These are phyloP conservation scores for Vinca major DNA, from an alignment of 305 asterid species.

Conservation along the genomic window DNA sequence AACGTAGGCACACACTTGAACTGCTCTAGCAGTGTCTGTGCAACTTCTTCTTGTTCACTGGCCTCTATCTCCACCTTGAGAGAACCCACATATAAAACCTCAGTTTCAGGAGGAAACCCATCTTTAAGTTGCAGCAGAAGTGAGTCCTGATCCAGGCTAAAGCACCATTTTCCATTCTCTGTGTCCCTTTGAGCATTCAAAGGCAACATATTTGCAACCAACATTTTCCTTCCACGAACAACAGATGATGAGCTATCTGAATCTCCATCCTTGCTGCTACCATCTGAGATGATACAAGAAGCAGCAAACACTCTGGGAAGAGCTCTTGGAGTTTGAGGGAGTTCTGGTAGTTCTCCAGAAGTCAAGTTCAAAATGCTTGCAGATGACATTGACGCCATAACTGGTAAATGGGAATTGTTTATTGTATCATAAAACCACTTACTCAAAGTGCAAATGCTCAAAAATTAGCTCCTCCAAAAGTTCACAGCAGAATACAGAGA, in stretches of 20 bases:
- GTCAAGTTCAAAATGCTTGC: conserved; percentile 59
- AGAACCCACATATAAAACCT: conserved; percentile 68
- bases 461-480: background rate
- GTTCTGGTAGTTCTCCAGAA: conserved; percentile 43
- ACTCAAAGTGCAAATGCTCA: background rate
- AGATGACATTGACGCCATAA: conserved; percentile 59
- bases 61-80: conserved; percentile 66
- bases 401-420: conserved; percentile 5
- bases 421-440: background rate
- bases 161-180: conserved; percentile 51
- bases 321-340: conserved; percentile 61
- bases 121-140: conserved; percentile 61
- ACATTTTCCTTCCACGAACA: conserved; percentile 48
- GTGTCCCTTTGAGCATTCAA: conserved; percentile 52
- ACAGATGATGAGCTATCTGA: conserved; percentile 52
- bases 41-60: conserved; percentile 66
- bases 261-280: conserved; percentile 53
- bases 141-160: conserved; percentile 61
- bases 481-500: background rate
- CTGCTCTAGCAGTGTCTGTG: conserved; percentile 58
- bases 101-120: conserved; percentile 63
- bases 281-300: conserved; percentile 62
- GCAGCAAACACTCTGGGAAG: conserved; percentile 73
- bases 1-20: conserved; percentile 83
- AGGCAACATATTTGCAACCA: conserved; percentile 82